These are phyloP conservation scores for Aspergillus sp. DNA, from an alignment of 2,329 filamentous ascomycete genomes.

Conservation along the genomic window DNA sequence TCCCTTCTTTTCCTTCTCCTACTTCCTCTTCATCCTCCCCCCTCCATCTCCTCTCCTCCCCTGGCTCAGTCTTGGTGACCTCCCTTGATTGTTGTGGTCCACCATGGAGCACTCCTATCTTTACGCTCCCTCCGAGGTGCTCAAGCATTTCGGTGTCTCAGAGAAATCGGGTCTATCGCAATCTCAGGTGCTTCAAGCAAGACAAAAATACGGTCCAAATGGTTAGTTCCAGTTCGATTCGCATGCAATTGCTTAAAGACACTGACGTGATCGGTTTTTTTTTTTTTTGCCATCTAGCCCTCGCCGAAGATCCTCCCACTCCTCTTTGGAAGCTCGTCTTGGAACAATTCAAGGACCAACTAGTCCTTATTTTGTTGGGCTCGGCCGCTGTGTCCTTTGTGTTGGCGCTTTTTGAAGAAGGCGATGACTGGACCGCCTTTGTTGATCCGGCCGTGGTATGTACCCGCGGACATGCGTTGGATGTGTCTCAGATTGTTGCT, in stretches of 20 bases:
- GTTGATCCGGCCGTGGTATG: conserved; percentile 92
- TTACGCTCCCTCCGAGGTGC: conserved; percentile 48
- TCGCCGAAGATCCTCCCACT: conserved; percentile 88
- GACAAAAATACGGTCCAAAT: conserved; percentile 54
- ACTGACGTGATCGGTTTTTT: not conserved
- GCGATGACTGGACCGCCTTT: conserved; percentile 93
- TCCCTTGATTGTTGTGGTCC: conserved; percentile 9
- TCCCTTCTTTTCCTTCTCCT: conserved; percentile 11
- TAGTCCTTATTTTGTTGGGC: conserved; percentile 89
- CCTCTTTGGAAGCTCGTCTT: conserved; percentile 94
- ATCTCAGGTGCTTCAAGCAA: conserved; percentile 45
- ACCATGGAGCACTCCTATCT: conserved; percentile 55
- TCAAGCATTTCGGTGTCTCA: conserved; percentile 52
- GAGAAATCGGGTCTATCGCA: conserved; percentile 51
- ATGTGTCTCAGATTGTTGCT: conserved; percentile 13
- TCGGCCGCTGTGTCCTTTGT: conserved; percentile 93
- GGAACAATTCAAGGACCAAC: conserved; percentile 98
- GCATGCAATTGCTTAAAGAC: not conserved
- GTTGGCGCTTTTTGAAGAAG: conserved; percentile 87
- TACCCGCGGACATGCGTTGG: conserved; percentile 22
- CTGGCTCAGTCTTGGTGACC: conserved; percentile 1
- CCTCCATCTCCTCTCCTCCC: conserved; percentile 8
- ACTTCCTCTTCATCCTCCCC: conserved; percentile 10
- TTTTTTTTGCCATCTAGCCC: conserved; percentile 46
- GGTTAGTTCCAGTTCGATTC: conserved; percentile 38